phyloP scores from a whole-genome alignment of 2,329 filamentous ascomycete genomes.

The Pseudogymnoascus verrucosus region DNA sequence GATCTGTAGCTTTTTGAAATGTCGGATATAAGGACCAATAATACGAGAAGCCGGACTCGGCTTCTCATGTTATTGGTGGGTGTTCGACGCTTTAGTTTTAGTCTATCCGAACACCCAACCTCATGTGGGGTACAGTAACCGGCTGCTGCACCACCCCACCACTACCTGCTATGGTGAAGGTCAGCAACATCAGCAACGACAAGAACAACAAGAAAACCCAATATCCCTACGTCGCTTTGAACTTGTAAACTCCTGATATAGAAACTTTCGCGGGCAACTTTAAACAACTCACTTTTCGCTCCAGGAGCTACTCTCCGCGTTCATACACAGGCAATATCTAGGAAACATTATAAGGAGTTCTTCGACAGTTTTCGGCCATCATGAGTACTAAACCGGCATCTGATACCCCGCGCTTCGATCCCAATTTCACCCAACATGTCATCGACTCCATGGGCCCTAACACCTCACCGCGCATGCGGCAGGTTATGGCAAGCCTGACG shows the following conservation, averaged over 20 bases:
- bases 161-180: background rate
- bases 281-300: background rate
- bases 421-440: slow-evolving; percentile 52
- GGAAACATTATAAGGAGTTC: background rate
- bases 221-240: background rate
- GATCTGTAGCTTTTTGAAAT: background rate
- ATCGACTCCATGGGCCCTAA: slow-evolving; percentile 55
- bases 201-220: background rate
- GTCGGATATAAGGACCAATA: background rate
- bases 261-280: background rate
- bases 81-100: background rate
- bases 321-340: background rate
- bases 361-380: background rate
- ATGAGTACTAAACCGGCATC: background rate
- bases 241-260: background rate
- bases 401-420: slow-evolving; percentile 30
- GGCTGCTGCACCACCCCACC: background rate
- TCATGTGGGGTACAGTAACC: too few species aligned
- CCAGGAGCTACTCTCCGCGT: background rate
- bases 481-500: slow-evolving; percentile 47
- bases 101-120: background rate
- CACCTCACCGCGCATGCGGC: slow-evolving; percentile 46
- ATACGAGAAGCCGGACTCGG: background rate
- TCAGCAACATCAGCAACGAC: background rate
- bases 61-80: background rate